A percentile compares a stretch with the other conserved stretches of the same genome.
Evolutionary conservation across 2,329 filamentous ascomycete genomes (phyloP).

Genomic region (Dactylellina cionopaga): DNA sequence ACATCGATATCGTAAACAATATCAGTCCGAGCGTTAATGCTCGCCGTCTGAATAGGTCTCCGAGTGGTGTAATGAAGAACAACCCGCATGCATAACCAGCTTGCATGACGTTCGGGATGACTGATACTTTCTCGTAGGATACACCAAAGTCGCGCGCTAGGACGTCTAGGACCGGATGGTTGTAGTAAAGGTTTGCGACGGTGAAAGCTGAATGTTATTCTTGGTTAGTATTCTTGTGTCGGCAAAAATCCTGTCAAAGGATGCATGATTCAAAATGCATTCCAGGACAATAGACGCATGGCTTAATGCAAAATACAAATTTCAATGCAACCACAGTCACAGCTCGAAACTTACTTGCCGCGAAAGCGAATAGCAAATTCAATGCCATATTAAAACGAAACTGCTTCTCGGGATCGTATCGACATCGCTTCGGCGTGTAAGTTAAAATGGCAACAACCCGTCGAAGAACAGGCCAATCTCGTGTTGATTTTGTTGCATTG

Average conservation of each 20-base stretch:
- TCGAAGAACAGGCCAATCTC: background rate
- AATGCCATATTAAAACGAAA: slow-evolving; percentile 74
- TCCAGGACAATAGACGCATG: too few relatives aligned
- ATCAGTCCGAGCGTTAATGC: slow-evolving; percentile 76
- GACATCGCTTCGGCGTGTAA: slow-evolving; percentile 68
- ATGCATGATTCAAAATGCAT: background rate
- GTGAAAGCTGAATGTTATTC: slow-evolving; percentile 67
- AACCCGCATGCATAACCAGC: slow-evolving; percentile 80
- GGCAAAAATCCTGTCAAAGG: background rate
- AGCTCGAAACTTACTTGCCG: slow-evolving; percentile 57
- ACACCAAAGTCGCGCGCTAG: slow-evolving; percentile 77
- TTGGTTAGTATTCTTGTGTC: slow-evolving; percentile 57
- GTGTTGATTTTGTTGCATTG: slow-evolving; percentile 47
- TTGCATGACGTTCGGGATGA: slow-evolving; percentile 80
- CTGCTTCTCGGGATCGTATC: slow-evolving; percentile 74
- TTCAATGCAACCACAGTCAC: background rate
- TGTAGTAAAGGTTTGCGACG: slow-evolving; percentile 84
- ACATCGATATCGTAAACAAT: slow-evolving; percentile 74
- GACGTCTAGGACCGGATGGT: slow-evolving; percentile 79
- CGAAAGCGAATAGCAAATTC: slow-evolving; percentile 77
- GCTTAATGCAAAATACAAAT: too few relatives aligned
- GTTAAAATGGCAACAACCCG: background rate
- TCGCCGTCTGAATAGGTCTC: slow-evolving; percentile 74
- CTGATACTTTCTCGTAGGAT: slow-evolving; percentile 72
- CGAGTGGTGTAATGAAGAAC: slow-evolving; percentile 78